These are phyloP conservation scores for Cytospora mali DNA, from an alignment of 2,329 filamentous ascomycete species.

Conservation along the genomic window DNA sequence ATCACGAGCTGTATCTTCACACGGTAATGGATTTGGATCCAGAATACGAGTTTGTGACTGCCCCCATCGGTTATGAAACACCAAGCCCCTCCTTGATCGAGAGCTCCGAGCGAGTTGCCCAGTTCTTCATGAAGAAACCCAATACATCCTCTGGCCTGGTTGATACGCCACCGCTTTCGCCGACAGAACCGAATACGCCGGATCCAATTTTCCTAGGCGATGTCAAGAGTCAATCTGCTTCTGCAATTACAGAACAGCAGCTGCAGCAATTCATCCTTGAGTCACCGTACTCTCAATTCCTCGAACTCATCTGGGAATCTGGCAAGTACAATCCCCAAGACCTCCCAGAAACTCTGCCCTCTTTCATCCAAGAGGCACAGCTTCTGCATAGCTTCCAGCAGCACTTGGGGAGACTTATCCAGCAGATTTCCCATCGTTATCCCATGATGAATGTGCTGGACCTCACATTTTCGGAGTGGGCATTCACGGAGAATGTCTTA, in stretches of 20 bases:
- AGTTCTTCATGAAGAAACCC: constrained; percentile 32
- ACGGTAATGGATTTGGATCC: constrained; percentile 45
- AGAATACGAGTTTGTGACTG: constrained; percentile 40
- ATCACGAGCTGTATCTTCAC: constrained; percentile 42
- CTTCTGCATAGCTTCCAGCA: constrained; percentile 37
- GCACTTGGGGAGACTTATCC: constrained; percentile 39
- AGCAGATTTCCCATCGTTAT: constrained; percentile 44
- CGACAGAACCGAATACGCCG: not conserved
- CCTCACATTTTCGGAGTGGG: constrained; percentile 37
- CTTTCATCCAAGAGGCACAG: constrained; percentile 38
- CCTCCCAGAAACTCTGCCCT: constrained; percentile 32
- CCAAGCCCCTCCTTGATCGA: constrained; percentile 34
- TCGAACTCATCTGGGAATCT: constrained; percentile 36
- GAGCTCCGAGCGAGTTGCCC: constrained; percentile 41
- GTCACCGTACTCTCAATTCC: constrained; percentile 37
- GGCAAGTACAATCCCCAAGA: constrained; percentile 33
- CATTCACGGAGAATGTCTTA: constrained; percentile 39
- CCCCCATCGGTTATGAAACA: constrained; percentile 1
- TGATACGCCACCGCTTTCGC: constrained; percentile 17
- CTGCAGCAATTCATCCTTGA: constrained; percentile 37
- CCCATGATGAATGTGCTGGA: constrained; percentile 44
- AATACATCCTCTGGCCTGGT: not conserved
- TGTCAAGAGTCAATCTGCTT: not conserved
- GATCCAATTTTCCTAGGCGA: too few species aligned
- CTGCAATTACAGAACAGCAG: constrained; percentile 33